Percentiles rank a stretch among this genome's conserved stretches.
phyloP scores from a whole-genome alignment of 2,329 filamentous ascomycete genomes.

The Botrytis cinerea region DNA sequence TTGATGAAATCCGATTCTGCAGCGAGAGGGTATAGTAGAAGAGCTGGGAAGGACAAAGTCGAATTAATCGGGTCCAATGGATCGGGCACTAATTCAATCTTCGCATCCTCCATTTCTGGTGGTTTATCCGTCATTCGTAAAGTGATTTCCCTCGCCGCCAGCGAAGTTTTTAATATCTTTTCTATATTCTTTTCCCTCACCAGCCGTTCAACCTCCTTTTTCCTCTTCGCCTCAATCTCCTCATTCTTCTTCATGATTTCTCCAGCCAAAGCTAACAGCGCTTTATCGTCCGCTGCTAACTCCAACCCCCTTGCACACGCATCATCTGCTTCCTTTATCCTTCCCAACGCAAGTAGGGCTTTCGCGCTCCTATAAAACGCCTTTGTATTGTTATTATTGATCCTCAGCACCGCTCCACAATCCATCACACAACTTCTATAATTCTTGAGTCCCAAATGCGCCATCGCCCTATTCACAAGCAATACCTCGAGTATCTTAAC shows the following conservation, averaged over 20 bases:
- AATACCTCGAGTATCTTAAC: constrained; percentile 70
- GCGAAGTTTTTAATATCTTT: constrained; percentile 63
- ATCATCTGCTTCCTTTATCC: constrained; percentile 77
- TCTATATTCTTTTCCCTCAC: constrained; percentile 58
- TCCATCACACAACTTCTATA: constrained; percentile 85
- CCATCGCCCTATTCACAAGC: constrained; percentile 85
- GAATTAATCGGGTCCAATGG: constrained; percentile 68
- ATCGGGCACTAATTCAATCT: constrained; percentile 68
- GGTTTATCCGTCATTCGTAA: constrained; percentile 67
- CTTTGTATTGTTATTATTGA: constrained; percentile 83
- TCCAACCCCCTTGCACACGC: constrained; percentile 72
- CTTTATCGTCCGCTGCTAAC: constrained; percentile 68
- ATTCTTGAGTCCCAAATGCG: constrained; percentile 85
- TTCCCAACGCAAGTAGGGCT: constrained; percentile 77
- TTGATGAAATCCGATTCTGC: constrained; percentile 90
- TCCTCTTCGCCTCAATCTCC: constrained; percentile 56
- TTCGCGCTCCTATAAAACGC: constrained; percentile 83
- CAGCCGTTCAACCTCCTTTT: constrained; percentile 56
- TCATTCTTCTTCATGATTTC: constrained; percentile 64
- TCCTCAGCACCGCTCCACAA: constrained; percentile 73
- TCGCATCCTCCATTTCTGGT: constrained; percentile 86
- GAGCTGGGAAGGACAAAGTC: constrained; percentile 71
- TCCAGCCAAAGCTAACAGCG: constrained; percentile 61
- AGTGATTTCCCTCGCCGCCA: constrained; percentile 69
- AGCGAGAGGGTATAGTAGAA: constrained; percentile 82